Conservation (phyloP, 345 rosid genomes). For the Combretum micranthum region DNA sequence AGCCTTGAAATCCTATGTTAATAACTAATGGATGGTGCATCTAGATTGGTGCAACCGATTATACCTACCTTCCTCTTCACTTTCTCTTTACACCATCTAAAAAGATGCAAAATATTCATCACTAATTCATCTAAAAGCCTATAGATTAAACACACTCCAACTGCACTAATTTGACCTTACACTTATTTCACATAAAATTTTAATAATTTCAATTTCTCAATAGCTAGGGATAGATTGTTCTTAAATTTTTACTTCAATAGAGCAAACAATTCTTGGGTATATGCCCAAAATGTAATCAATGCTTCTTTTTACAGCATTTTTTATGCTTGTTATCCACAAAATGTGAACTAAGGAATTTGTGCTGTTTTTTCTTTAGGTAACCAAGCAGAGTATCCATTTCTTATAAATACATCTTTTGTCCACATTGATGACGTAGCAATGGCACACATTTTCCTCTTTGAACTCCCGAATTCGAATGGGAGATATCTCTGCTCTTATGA, state of each 20-base stretch:
- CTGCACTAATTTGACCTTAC: too few relatives aligned
- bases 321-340: too few relatives aligned
- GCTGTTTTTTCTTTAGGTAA: constrained; percentile 3
- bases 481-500: constrained; percentile 32
- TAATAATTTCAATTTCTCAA: too few relatives aligned
- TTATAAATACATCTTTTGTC: constrained; percentile 13
- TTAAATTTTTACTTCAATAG: not conserved
- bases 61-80: too few relatives aligned
- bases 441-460: constrained; percentile 36
- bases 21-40: too few relatives aligned
- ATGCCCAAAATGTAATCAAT: too few relatives aligned
- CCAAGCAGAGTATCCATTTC: not conserved
- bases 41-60: too few relatives aligned
- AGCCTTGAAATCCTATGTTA: too few relatives aligned
- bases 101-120: not conserved
- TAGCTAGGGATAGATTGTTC: too few relatives aligned
- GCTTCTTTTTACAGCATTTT: too few relatives aligned
- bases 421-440: constrained; percentile 33
- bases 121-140: not conserved
- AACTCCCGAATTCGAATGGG: constrained; percentile 26
- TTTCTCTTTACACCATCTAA: too few relatives aligned
- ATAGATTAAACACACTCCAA: not conserved
- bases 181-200: too few relatives aligned
- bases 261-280: not conserved
- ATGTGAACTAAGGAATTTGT: not conserved